Evolutionary conservation across 129 eudicot species (phyloP), one percentile per base, ranked within the genome.

Genomic region (Calendula officinalis): DNA sequence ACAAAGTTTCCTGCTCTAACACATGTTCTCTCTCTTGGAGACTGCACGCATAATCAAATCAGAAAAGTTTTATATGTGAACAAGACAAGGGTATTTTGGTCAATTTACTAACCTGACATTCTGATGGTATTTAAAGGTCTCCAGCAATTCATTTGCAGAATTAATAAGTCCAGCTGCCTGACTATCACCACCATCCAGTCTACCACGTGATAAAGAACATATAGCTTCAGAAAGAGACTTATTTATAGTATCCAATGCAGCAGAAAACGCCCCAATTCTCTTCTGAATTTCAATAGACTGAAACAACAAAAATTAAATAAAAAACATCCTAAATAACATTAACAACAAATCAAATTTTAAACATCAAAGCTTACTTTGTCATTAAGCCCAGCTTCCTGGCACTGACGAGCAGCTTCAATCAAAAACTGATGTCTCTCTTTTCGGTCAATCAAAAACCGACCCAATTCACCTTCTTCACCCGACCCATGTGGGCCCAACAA

Each of bases 181-280:
- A 84, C 95, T 91, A 64, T 88, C 91, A 38, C 98, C 96, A 63
- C 98, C 96, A 63, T 91, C 98, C 77, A 80, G 72, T 75, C 87
- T 88, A 69, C 96, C 98, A 33, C 95, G 98, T 66, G 96, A 81
- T 17, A 91, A 73, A 32, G 98, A 74, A 69, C 84, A 86, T 14
- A 91, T 85, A 39, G 98, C 98, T 82, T 91, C 98, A 35, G 96
- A 85, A 32, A 91, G 83, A 48, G 89, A 77, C 84, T 83, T 91
- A 79, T 91, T 91, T 64, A 88, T 79, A 22, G 91, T 91, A 72
- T 88, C 96, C 66, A 91, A 60, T 32, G 98, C 98, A 16, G 89
- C 84, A 37, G 96, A 82, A 82, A 91, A 91, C 17, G 98, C 98
- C 63, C 98, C 98, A 32, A 91, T 77, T 80, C 96, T 88, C 77